These are phyloP conservation scores for Pythium angustatum DNA, from an alignment of 352 stramenopile genomes.

Conservation along the genomic window DNA sequence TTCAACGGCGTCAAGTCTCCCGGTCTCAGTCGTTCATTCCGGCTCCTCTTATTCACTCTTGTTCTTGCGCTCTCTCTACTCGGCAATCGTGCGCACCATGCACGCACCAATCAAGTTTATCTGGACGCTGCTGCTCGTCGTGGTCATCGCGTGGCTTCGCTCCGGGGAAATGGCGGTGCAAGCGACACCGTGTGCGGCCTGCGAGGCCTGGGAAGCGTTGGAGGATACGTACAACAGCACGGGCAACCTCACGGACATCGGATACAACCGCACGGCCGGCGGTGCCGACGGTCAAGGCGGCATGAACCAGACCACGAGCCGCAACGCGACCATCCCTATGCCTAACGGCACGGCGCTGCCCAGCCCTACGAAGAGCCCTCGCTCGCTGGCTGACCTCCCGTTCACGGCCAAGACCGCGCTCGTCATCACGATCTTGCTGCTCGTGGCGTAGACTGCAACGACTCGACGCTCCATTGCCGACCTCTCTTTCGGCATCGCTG, in stretches of 20 bases:
- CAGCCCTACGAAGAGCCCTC: background rate
- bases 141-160: background rate
- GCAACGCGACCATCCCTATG: conserved; percentile 23
- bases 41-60: too few relatives aligned
- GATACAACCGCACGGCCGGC: conserved; percentile 14
- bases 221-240: conserved; percentile 20
- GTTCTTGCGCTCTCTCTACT: background rate
- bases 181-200: conserved; percentile 11
- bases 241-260: conserved; percentile 24
- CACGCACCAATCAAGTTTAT: conserved; percentile 3
- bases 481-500: background rate
- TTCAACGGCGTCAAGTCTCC: too few relatives aligned
- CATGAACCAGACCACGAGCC: conserved; percentile 20
- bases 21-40: too few relatives aligned
- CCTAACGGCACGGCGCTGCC: conserved; percentile 15
- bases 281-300: background rate
- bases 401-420: conserved; percentile 24
- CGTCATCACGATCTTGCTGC: background rate
- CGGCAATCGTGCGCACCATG: background rate
- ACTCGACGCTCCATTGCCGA: background rate
- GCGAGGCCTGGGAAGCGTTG: conserved; percentile 16
- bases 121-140: conserved; percentile 5
- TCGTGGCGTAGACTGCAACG: conserved; percentile 4
- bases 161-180: background rate
- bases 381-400: background rate